These are phyloP conservation scores for Flaveria robusta DNA, from an alignment of 129 eudicot species.

Conservation along the genomic window DNA sequence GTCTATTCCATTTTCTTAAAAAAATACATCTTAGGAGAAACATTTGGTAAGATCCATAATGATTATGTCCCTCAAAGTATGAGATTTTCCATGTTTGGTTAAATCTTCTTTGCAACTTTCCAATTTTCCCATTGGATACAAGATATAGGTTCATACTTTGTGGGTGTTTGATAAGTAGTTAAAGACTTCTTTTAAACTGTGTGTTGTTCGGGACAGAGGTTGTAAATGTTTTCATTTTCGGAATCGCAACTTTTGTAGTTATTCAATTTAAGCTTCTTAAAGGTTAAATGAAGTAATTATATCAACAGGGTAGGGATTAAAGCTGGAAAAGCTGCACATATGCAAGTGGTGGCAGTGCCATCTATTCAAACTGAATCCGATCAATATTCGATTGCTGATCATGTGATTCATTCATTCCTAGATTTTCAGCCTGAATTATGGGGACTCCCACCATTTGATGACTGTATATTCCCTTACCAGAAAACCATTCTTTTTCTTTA, in stretches of 20 bases:
- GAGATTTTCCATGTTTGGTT: too few relatives aligned
- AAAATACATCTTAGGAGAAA: too few relatives aligned
- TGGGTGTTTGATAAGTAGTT: too few relatives aligned
- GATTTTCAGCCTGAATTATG: slow-evolving; percentile 79
- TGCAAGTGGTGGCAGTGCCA: slow-evolving; percentile 83
- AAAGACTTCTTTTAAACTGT: not conserved
- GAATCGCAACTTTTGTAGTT: not conserved
- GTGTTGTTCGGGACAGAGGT: not conserved
- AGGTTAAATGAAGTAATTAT: slow-evolving; percentile 2
- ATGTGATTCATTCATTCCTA: slow-evolving; percentile 67
- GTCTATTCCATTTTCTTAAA: too few relatives aligned
- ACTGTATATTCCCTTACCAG: slow-evolving; percentile 45
- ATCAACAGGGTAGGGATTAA: slow-evolving; percentile 66
- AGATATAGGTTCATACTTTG: too few relatives aligned
- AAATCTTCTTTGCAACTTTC: too few relatives aligned
- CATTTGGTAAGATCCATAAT: too few relatives aligned
- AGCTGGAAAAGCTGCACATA: slow-evolving; percentile 87
- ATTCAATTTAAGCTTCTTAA: not conserved
- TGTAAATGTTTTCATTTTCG: too few relatives aligned
- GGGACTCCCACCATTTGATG: slow-evolving; percentile 82
- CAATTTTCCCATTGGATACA: too few relatives aligned
- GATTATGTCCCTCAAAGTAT: too few relatives aligned
- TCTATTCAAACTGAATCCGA: slow-evolving; percentile 55
- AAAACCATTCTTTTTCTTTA: not conserved
- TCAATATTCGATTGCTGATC: slow-evolving; percentile 65